A percentile compares a stretch with the other conserved stretches of the same genome.
These are phyloP conservation scores for Rehmannia glutinosa DNA, from an alignment of 257 asterid genomes.

Conservation along the genomic window DNA sequence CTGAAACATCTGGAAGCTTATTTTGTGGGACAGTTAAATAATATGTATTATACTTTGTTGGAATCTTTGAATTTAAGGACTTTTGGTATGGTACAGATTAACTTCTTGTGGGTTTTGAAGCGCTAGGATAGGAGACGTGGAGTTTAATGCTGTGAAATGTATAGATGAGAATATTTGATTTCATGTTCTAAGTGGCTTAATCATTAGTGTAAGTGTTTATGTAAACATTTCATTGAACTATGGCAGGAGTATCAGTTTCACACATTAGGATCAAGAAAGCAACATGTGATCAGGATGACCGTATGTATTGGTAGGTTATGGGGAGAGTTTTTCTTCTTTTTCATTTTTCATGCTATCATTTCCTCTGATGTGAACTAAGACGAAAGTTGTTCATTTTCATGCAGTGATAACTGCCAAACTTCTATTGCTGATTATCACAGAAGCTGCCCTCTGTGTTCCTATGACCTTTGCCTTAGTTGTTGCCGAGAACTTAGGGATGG, in stretches of 20 bases:
- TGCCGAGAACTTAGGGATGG: slow-evolving; percentile 60
- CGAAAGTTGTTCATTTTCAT: slow-evolving; percentile 3
- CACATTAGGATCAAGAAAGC: slow-evolving; percentile 23
- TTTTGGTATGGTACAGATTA: no score
- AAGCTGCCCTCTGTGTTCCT: slow-evolving; percentile 53
- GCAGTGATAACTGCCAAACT: slow-evolving; percentile 58
- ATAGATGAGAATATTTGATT: no score
- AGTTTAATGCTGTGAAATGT: no score
- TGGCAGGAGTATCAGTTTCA: slow-evolving; percentile 39
- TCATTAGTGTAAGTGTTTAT: neutral
- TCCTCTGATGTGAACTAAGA: neutral
- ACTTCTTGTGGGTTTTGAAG: no score
- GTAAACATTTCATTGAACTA: neutral
- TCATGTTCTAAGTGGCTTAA: neutral
- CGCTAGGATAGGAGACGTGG: no score
- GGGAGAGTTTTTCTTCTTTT: neutral
- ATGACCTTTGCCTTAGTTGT: slow-evolving; percentile 65
- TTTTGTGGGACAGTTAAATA: no score
- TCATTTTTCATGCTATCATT: neutral
- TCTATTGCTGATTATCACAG: slow-evolving; percentile 54
- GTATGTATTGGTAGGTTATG: slow-evolving; percentile 50
- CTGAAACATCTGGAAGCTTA: no score
- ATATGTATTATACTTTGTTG: no score
- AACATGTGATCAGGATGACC: slow-evolving; percentile 21
- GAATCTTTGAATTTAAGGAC: no score